Evolutionary conservation across 2,329 filamentous ascomycete species (phyloP).

Genomic region (Colletotrichum godetiae): DNA sequence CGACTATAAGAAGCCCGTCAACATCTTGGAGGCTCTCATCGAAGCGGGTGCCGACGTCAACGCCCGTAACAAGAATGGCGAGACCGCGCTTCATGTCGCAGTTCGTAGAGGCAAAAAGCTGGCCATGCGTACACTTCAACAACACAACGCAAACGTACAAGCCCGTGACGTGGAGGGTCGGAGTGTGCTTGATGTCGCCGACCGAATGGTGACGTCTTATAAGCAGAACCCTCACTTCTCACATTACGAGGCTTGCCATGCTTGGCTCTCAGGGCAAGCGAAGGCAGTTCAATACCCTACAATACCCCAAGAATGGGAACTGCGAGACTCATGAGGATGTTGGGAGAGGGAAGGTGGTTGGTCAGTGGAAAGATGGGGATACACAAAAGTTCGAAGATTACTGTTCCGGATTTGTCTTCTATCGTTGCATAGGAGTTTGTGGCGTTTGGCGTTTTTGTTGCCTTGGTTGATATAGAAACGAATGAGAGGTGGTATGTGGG

Average conservation of each 20-base stretch:
- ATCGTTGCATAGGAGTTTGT: no score
- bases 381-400: slow-evolving; percentile 15
- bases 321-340: neutral
- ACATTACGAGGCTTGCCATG: slow-evolving; percentile 58
- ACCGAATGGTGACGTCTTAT: slow-evolving; percentile 50
- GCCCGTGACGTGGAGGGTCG: slow-evolving; percentile 56
- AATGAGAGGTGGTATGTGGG: neutral
- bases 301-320: slow-evolving; percentile 54
- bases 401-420: neutral
- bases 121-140: slow-evolving; percentile 58
- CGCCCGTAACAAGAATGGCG: slow-evolving; percentile 63
- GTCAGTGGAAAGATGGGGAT: neutral
- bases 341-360: neutral
- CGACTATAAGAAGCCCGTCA: slow-evolving; percentile 57
- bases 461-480: neutral
- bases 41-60: slow-evolving; percentile 56
- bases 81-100: slow-evolving; percentile 66
- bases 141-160: slow-evolving; percentile 59
- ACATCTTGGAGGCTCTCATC: slow-evolving; percentile 57
- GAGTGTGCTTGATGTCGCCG: slow-evolving; percentile 58
- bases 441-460: neutral
- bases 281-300: slow-evolving; percentile 52
- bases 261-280: slow-evolving; percentile 54
- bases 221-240: slow-evolving; percentile 50
- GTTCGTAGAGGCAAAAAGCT: slow-evolving; percentile 64